Evolutionary conservation across 805 yeast genomes (phyloP).

Genomic region (Peterozyma toletana): DNA sequence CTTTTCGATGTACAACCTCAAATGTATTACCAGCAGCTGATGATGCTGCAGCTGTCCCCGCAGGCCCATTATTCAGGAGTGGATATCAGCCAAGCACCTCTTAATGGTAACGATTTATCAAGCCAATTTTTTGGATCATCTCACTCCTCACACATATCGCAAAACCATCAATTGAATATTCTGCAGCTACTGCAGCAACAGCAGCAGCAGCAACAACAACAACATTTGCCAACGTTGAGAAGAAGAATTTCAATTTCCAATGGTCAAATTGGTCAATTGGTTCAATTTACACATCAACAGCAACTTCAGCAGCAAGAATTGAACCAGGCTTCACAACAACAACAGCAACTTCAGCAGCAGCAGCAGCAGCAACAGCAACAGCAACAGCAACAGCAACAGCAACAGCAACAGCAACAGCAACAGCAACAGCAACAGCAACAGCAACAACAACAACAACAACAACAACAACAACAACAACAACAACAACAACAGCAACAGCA

Average conservation of each 20-base stretch:
- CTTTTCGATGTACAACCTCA: conserved; percentile 18
- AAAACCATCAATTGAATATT: neutral
- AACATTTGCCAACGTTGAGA: conserved; percentile 21
- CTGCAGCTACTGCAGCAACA: neutral
- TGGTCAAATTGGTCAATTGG: conserved; percentile 78
- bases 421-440: conserved; percentile 7
- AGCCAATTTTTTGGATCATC: conserved; percentile 1
- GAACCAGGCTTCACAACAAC: conserved; percentile 6
- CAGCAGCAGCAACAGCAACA: conserved; percentile 9
- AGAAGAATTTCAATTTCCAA: conserved; percentile 76
- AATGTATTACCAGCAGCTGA: no score
- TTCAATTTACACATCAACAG: conserved; percentile 21
- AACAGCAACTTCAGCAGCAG: conserved; percentile 11
- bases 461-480: conserved; percentile 4
- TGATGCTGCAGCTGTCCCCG: neutral
- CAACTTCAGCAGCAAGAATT: conserved; percentile 5
- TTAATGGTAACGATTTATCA: neutral
- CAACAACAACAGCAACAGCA: conserved; percentile 1
- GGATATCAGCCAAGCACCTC: neutral
- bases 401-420: conserved; percentile 6
- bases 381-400: conserved; percentile 7
- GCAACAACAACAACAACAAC: conserved; percentile 9
- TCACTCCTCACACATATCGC: neutral
- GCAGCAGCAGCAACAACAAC: neutral
- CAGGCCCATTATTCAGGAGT: neutral